Percentiles rank a stretch among this genome's conserved stretches.
phyloP scores from a whole-genome alignment of 331 rosid genomes.

The Saraca asoca region DNA sequence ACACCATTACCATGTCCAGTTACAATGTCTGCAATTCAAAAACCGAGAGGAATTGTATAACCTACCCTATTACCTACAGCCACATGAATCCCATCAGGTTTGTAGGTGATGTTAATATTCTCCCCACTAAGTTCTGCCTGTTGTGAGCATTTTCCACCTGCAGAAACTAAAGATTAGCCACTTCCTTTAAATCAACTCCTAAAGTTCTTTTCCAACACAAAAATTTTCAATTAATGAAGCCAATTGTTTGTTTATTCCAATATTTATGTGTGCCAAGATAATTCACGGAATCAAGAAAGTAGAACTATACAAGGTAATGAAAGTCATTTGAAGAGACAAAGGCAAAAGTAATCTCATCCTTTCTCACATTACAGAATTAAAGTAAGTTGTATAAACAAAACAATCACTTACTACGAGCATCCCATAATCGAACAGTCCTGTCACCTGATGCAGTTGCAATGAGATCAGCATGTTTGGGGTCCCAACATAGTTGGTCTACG shows the following conservation, averaged over 20 bases:
- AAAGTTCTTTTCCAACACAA: conserved; percentile 1
- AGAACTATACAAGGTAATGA: conserved; percentile 9
- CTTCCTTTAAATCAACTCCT: conserved; percentile 7
- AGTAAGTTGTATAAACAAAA: conserved; percentile 7
- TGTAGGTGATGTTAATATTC: conserved; percentile 92
- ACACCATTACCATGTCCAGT: conserved; percentile 18
- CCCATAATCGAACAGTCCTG: conserved; percentile 95
- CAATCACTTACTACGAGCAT: conserved; percentile 80
- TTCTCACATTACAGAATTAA: not conserved
- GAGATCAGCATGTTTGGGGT: conserved; percentile 88
- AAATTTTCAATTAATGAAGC: conserved; percentile 3
- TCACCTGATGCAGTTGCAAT: conserved; percentile 99
- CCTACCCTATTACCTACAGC: conserved; percentile 96
- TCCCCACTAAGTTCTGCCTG: conserved; percentile 92
- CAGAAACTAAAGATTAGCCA: conserved; percentile 33
- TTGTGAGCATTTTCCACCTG: conserved; percentile 93
- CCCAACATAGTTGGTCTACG: conserved; percentile 99
- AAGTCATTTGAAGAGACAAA: conserved; percentile 27
- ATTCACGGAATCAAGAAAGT: conserved; percentile 17
- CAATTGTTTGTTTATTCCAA: not conserved
- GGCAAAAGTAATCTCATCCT: not conserved
- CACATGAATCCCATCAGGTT: conserved; percentile 90
- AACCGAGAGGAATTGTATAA: conserved; percentile 34
- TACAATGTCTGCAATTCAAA: conserved; percentile 28
- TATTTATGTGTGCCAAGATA: not conserved